Base-by-base conservation (phyloP, 2,329 filamentous ascomycete genomes). In the Claviceps pazoutovae region DNA sequence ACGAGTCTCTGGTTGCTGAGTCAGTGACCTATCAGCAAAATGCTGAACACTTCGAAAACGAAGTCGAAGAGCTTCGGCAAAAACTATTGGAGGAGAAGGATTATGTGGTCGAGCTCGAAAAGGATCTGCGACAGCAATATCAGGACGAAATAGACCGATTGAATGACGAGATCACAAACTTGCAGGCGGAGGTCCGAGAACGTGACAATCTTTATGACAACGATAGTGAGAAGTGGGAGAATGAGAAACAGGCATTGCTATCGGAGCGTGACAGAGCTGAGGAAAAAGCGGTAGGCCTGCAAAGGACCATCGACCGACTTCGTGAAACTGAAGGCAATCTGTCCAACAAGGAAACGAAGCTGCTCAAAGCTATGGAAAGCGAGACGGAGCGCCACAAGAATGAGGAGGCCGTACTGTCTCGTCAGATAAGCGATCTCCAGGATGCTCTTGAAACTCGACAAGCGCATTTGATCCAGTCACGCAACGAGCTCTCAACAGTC, bases 371-470 rank as follows among this genome's bases (percentile, higher is more conserved):
- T 3, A 72, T 89, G 13, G 75, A 84, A 56, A 85, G 79, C 60
- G 86, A 90, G 61, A 77, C 78, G 46, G 78, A 87, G 56, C 81
- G 86, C 23, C 83, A 93, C 60, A 75, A 76, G 56, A 80, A 77
- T 51, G 85, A 91, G 59, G 84, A 91, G 62, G 78, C 78, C 11
- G 69, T 82, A 7, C 71, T 95, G 49, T 79, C 73, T 55, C 75
- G 78, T n/a, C 86, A 93, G 63, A 80, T 95, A 49, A 78, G 84
- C 46, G 83, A 84, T 49, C 72, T 93, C 9, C 83, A 85, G 60
- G 76, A 80, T 47, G 86, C 88, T 53, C 73, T 93, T 13, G 76
- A 84, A 52, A 72, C 78, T 30, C 80, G 84, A 56, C 79, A 85
- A 60, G 70, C 75, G n/a, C 72, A 79, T 44, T 66, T 88, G 5